phyloP scores from a whole-genome alignment of 768 basidiomycete species.

The Hygrophoropsis aurantiaca region DNA sequence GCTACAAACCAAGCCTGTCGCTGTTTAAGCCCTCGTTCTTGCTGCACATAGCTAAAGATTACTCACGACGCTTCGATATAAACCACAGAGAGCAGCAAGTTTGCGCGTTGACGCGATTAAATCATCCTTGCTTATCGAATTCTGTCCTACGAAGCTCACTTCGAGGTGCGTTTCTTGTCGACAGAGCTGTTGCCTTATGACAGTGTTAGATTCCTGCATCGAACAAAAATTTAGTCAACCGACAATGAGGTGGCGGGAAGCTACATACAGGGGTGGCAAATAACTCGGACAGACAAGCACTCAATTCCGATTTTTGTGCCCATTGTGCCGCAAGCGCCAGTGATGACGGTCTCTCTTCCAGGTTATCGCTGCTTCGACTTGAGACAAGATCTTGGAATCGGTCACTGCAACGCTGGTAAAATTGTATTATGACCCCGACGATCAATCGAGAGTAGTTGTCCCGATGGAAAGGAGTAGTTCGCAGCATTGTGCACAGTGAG shows the following conservation, averaged over 20 bases:
- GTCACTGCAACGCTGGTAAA: constrained; percentile 92
- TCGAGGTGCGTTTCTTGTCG: constrained; percentile 82
- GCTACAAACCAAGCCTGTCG: constrained; percentile 81
- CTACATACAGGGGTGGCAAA: constrained; percentile 49
- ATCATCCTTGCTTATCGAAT: constrained; percentile 55
- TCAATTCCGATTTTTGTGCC: constrained; percentile 85
- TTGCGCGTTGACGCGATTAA: constrained; percentile 72
- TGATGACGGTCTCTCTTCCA: constrained; percentile 40
- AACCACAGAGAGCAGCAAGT: constrained; percentile 68
- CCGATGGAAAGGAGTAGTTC: constrained; percentile 88
- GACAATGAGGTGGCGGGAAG: background rate
- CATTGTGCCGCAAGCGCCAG: constrained; percentile 70
- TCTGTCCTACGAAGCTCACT: constrained; percentile 58
- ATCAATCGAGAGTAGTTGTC: constrained; percentile 95
- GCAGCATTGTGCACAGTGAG: constrained; percentile 88
- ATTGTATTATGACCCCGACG: constrained; percentile 91
- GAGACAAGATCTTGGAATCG: constrained; percentile 77
- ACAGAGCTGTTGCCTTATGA: constrained; percentile 56
- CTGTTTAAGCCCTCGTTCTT: no score
- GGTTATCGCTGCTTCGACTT: constrained; percentile 27
- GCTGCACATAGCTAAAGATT: background rate
- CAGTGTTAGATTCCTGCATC: constrained; percentile 37
- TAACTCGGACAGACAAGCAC: constrained; percentile 68
- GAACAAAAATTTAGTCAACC: constrained; percentile 3
- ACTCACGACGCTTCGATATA: constrained; percentile 82